Conservation (phyloP, 1,139 yeast genomes). For the Saccharomyces hybrid region DNA sequence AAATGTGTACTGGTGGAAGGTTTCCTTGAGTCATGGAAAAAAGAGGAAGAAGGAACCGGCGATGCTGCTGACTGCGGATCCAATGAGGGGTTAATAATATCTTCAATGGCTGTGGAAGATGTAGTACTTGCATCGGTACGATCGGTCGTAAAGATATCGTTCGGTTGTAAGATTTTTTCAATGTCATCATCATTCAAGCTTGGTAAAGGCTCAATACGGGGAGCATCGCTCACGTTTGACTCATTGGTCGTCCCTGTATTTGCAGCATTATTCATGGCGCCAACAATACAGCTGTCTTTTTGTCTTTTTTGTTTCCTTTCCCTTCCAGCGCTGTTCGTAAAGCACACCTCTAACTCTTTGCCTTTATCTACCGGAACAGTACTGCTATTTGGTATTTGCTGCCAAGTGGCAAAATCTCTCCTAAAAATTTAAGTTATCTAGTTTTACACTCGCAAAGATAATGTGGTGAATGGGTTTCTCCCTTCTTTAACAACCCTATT, state of each 20-base stretch:
- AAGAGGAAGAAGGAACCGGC: neutral
- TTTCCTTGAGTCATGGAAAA: neutral
- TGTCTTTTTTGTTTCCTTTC: neutral
- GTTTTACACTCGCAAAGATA: neutral
- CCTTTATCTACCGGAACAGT: neutral
- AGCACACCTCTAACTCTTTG: neutral
- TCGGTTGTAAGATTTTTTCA: constrained; percentile 20
- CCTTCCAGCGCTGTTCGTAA: neutral
- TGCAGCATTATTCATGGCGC: neutral
- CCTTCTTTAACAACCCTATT: neutral
- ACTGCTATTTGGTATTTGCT: neutral
- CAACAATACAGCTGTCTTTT: neutral
- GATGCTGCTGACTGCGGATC: neutral
- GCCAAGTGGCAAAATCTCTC: neutral
- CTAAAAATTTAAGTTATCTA: neutral
- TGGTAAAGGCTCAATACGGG: neutral
- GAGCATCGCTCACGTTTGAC: neutral
- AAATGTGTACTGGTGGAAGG: constrained; percentile 7
- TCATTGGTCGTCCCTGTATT: neutral
- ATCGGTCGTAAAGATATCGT: constrained; percentile 11
- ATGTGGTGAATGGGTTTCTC: neutral
- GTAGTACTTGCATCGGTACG: constrained; percentile 5
- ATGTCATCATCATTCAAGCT: constrained; percentile 19
- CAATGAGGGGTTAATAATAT: constrained; percentile 24
- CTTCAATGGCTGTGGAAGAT: constrained; percentile 18